Evolutionary conservation across 2,329 filamentous ascomycete species (phyloP), one percentile per base, ranked within the genome.

Genomic region (Pseudonectria buxi): DNA sequence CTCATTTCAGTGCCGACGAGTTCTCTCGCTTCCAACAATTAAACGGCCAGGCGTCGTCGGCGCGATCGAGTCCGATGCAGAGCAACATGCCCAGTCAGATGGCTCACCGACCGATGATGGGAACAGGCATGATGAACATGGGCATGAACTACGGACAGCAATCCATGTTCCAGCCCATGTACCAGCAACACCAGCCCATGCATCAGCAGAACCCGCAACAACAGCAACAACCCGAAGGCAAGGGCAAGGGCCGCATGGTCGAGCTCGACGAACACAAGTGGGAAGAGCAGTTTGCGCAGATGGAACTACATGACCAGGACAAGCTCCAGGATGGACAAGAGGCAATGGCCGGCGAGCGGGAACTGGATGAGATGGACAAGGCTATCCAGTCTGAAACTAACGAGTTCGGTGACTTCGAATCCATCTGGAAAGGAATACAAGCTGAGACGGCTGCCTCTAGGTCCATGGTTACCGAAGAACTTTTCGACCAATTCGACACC

Each of bases 261-360:
- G 92, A 96, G 65, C 75, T 96, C 15, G 87, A 95, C 57, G 90
- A 98, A 51, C 71, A 83, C 54, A 83, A 94, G 56, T 96, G 92
- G 92, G 90, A 96, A 63, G 86, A 88, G 51, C 88, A 96, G 61
- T 98, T 98, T 61, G 85, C 87, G 38, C 79, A 92, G 62, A 81
- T 95, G 57, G 86, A 90, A 58, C 66, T 82, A 44, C 70, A 80
- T 41, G 74, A 81, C 54, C 64, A 74, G 50, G 61, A 71, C 43
- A 67, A 72, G 32, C 61, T 66, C 35, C 68, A 71, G 50, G 68
- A 62, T 26, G 81, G 61, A 27, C 84, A 85, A 35, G 82, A 86
- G 46, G 63, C 64, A 43, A 72, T 72, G 40, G 83, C 83, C 13
- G 86, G 90, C 50, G 88, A 94, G 67, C 76, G 76, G 41, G 89